Evolutionary conservation across 2,329 filamentous ascomycete genomes (phyloP).

Genomic region (Boeremia lycopersici): DNA sequence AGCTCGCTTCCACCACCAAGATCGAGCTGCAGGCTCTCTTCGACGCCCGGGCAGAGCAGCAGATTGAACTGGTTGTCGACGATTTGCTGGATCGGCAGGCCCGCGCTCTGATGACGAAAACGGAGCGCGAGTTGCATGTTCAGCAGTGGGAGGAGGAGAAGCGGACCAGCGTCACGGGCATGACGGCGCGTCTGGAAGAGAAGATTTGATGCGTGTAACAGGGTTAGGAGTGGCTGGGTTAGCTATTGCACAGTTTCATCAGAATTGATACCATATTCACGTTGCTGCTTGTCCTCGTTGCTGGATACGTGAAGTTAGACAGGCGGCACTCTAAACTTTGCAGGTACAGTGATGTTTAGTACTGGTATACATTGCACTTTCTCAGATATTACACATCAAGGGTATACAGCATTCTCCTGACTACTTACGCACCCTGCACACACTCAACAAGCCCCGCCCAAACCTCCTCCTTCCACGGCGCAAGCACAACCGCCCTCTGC

Average conservation of each 20-base stretch:
- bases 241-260: too few relatives aligned
- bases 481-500: conserved; percentile 76
- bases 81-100: conserved; percentile 45
- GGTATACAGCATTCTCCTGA: background rate
- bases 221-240: too few relatives aligned
- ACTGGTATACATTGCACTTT: too few relatives aligned
- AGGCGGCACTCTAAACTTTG: too few relatives aligned
- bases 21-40: conserved; percentile 41
- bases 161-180: conserved; percentile 34
- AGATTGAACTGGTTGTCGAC: conserved; percentile 40
- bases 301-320: too few relatives aligned
- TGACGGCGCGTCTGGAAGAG: conserved; percentile 44
- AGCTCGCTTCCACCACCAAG: conserved; percentile 47
- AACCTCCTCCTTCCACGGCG: conserved; percentile 74
- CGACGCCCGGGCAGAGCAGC: conserved; percentile 27
- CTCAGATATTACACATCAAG: background rate
- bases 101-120: conserved; percentile 24
- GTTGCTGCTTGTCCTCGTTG: too few relatives aligned
- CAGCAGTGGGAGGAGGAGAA: conserved; percentile 21
- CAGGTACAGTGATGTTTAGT: too few relatives aligned
- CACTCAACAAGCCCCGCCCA: conserved; percentile 64
- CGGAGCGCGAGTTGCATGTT: conserved; percentile 30
- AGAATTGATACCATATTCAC: too few relatives aligned
- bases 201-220: conserved; percentile 24
- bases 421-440: conserved; percentile 13